Percentiles rank a stretch among this genome's conserved stretches.
phyloP scores from a whole-genome alignment of 163 green algal species.

The Coccomyxa subellipsoidea region DNA sequence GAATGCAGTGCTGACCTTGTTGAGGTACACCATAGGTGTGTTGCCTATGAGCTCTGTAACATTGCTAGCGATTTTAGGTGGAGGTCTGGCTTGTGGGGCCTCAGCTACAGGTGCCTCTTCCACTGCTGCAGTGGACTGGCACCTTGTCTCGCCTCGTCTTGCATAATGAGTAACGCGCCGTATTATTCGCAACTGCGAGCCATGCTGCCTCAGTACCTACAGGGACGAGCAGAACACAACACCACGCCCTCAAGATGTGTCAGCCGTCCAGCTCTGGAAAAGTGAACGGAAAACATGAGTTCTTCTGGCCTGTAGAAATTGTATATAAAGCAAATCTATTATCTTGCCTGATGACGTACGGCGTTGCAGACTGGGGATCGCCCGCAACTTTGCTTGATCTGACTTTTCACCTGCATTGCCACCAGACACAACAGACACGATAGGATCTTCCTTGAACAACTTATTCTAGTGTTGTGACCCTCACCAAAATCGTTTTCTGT shows the following conservation, averaged over 20 bases:
- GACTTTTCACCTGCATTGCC: not conserved
- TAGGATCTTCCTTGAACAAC: not conserved
- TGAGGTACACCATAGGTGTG: conserved; percentile 78
- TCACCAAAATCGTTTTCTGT: too few species aligned
- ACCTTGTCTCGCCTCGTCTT: not conserved
- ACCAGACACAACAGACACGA: not conserved
- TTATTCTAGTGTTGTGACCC: too few species aligned
- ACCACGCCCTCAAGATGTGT: not conserved
- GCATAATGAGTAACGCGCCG: not conserved
- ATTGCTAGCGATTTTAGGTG: conserved; percentile 34
- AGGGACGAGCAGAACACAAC: not conserved
- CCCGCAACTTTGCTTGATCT: not conserved
- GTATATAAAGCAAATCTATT: too few species aligned
- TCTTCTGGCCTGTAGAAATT: too few species aligned
- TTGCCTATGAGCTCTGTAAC: conserved; percentile 58
- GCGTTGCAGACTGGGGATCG: not conserved
- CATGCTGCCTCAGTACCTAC: not conserved
- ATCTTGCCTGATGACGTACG: not conserved
- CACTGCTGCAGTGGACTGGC: not conserved
- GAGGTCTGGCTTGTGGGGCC: not conserved
- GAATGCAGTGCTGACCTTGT: too few species aligned
- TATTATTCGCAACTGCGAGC: not conserved
- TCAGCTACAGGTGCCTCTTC: not conserved
- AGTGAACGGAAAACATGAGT: too few species aligned
- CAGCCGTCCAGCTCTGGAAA: too few species aligned